Base-by-base conservation (phyloP, 2,329 filamentous ascomycete genomes). In the Aspergillus puulaauensis region DNA sequence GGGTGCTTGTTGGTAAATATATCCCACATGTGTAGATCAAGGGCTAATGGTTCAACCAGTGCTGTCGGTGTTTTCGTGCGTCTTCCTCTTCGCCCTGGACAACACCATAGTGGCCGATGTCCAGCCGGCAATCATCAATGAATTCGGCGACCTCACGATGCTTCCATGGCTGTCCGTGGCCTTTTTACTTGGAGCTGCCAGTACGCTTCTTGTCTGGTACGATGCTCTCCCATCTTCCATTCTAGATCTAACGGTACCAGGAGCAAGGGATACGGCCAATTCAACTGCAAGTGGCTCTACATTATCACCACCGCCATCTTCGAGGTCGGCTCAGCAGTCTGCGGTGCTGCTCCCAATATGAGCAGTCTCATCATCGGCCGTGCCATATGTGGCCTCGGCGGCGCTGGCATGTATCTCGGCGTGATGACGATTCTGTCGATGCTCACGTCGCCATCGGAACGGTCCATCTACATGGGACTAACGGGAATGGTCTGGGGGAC, bases 401-500 rank as follows among this genome's bases (percentile, higher is more conserved):
- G 57, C 15, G 41, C 51, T 6, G 70, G 71, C 17, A 65, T 72
- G 52, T 74, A 73, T 49, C 46, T 66, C 21, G 69, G 70, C 3
- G 61, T 65, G n/a, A 60, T 76, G 52, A 72, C 63, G 7, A 57
- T 69, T 12, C 52, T 48, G 31, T 65, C 53, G 31, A 61, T 56
- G 64, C 51, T 60, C 3, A 66, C 66, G 1, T 59, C 57, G 14
- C 54, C 59, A 8, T 45, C 52, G 3, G 59, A 68, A 37, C 62
- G 66, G 27, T 64, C 70, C 0, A 45, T 68, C 3, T 77, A 77
- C 50, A 63, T 77, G 17, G 62, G 63, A 4, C 47, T 70, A 11
- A 69, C 67, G n/a, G 75, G 72, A 0, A 60, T 77, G 11, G 61
- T 66, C 31, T 78, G 73, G 73, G 73, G 73, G 8, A 14, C 70